phyloP scores from a whole-genome alignment of 164 flowering plant species.

The Chimonanthus salicifolius region DNA sequence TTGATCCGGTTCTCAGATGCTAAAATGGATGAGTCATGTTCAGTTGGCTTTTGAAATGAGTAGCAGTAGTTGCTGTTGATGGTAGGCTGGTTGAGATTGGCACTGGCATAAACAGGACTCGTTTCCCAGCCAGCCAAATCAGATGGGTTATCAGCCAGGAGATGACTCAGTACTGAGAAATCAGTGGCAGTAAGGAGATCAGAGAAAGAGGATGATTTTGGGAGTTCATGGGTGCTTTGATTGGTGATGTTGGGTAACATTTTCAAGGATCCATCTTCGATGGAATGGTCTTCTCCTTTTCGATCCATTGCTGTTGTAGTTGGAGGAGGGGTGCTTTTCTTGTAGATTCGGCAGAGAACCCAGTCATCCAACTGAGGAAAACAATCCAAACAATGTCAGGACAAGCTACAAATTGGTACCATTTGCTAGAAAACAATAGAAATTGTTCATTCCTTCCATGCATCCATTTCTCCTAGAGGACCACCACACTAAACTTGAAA shows the following conservation, averaged over 20 bases:
- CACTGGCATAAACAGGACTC: neutral
- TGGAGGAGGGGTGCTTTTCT: conserved; percentile 20
- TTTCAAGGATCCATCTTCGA: neutral
- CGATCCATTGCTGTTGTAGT: neutral
- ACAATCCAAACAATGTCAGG: neutral
- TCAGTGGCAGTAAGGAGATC: conserved; percentile 10
- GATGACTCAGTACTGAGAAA: conserved; percentile 7
- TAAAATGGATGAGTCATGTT: neutral
- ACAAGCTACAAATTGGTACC: neutral
- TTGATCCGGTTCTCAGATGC: conserved; percentile 4
- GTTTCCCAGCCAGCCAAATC: neutral
- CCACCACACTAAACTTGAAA: too few species aligned
- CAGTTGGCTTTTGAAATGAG: neutral
- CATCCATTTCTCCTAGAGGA: neutral
- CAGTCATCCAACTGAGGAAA: conserved; percentile 27
- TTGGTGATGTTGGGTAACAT: neutral
- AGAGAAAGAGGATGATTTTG: conserved; percentile 14
- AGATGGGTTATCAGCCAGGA: conserved; percentile 7
- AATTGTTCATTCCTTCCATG: neutral
- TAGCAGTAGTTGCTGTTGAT: neutral
- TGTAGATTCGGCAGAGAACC: conserved; percentile 54
- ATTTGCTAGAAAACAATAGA: neutral
- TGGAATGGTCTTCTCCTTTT: conserved; percentile 4
- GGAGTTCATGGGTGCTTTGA: neutral
- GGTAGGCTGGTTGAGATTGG: neutral